Evolutionary conservation across 495 filamentous ascomycete species (phyloP), one percentile per base, ranked within the genome.

Genomic region (Articulospora tetracladia): DNA sequence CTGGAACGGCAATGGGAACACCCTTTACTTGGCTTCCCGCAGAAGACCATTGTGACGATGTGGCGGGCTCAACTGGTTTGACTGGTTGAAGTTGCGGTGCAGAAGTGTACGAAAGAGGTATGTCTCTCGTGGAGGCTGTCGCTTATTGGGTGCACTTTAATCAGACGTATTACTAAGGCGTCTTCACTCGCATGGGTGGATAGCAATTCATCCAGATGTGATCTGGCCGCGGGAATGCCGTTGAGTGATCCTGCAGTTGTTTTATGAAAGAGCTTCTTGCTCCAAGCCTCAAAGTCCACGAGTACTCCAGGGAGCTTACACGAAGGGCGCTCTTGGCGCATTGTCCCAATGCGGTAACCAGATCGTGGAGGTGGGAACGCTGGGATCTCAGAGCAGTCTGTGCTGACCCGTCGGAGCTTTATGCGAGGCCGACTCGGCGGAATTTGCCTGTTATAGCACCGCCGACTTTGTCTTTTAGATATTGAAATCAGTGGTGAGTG

Each of bases 1-100:
- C 59, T 47, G 0, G n/a, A 3, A n/a, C 63, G 30, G 23, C 63
- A 66, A 20, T 47, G 8, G 55, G 79, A 79, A 68, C 86, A 89
- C 32, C 85, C 84, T 64, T 84, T 84, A 61, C 83, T 86, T 64
- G 84, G 85, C 64, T 86, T 88, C 32, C 86, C 86, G 65, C 80
- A 80, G 68, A 87, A 87, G n/a, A 89, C 86, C 86, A 88, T 90
- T 59, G 17, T 39, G 28, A 10, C n/a, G 36, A 1, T n/a, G 10
- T 17, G 47, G 17, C 47, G 24, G 6, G 19, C 4, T 26, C 15
- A 28, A 30, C 20, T 22, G 8, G 2, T 28, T 10, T 25, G 8
- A 6, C 13, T 27, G 34, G 22, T 20, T 22, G 11, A 56, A 22
- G 27, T 34, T 56, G 34, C 19, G 19, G 1, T n/a, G 17, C n/a